Evolutionary conservation across 331 rosid species (phyloP).

Genomic region (Malus hybrid): DNA sequence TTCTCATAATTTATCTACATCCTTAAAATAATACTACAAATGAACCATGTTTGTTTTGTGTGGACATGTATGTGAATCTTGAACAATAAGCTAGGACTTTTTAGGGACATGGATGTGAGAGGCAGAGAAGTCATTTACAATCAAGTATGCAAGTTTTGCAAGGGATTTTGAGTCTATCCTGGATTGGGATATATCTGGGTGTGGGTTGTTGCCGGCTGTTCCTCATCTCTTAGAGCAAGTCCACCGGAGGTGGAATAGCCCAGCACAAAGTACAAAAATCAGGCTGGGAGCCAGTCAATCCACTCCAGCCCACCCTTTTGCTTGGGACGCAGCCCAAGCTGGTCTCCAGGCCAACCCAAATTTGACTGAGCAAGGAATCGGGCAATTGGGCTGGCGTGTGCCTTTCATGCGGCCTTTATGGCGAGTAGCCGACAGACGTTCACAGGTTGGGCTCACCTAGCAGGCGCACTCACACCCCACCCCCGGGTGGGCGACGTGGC

Average conservation of each 20-base stretch:
- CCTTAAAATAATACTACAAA: not conserved
- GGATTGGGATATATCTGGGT: conserved; percentile 25
- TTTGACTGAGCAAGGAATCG: too few relatives aligned
- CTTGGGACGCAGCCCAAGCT: too few relatives aligned
- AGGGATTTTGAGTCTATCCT: conserved; percentile 25
- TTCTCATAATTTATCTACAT: not conserved
- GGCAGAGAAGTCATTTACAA: conserved; percentile 22
- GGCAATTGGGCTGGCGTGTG: too few relatives aligned
- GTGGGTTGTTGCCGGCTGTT: conserved; percentile 23
- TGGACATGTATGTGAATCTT: conserved; percentile 13
- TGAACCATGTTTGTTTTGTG: not conserved
- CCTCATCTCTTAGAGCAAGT: conserved; percentile 19
- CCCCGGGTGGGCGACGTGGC: too few relatives aligned
- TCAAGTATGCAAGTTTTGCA: conserved; percentile 8
- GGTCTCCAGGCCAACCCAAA: too few relatives aligned
- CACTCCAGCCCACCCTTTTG: too few relatives aligned
- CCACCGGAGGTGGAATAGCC: too few relatives aligned
- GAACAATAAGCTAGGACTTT: conserved; percentile 1
- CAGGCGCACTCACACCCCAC: too few relatives aligned
- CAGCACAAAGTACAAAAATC: too few relatives aligned
- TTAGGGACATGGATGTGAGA: conserved; percentile 9
- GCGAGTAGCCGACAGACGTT: too few relatives aligned
- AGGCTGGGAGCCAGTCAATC: too few relatives aligned
- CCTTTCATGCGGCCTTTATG: accelerated
- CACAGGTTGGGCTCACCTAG: too few relatives aligned